Conservation (phyloP, 352 stramenopile species). For the Plasmopara halstedii region DNA sequence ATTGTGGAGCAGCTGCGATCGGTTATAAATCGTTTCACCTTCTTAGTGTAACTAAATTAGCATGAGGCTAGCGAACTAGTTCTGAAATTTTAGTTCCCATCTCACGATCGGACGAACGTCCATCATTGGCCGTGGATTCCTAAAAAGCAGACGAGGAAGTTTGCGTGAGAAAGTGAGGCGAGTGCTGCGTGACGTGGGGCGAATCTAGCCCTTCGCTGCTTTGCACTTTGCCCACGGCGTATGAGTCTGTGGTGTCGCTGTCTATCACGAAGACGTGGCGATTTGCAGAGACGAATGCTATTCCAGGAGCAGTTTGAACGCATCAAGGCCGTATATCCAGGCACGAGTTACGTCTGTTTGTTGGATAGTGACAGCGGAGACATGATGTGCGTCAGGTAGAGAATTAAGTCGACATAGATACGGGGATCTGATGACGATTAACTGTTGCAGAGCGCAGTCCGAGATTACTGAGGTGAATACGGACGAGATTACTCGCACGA, state of each 20-base stretch:
- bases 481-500: slow-evolving; percentile 69
- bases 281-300: slow-evolving; percentile 37
- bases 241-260: slow-evolving; percentile 71
- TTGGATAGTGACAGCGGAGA: slow-evolving; percentile 67
- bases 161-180: slow-evolving; percentile 3
- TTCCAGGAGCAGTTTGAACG: slow-evolving; percentile 76
- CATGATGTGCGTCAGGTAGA: slow-evolving; percentile 53
- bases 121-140: slow-evolving; percentile 8
- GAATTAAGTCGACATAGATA: neutral
- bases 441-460: slow-evolving; percentile 45
- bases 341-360: slow-evolving; percentile 76
- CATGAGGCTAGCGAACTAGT: too few species aligned
- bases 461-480: slow-evolving; percentile 57
- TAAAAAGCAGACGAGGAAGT: slow-evolving; percentile 21
- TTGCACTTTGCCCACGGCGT: slow-evolving; percentile 3
- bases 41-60: too few species aligned
- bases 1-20: too few species aligned
- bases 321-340: slow-evolving; percentile 62
- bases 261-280: slow-evolving; percentile 53
- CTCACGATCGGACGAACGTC: slow-evolving; percentile 17
- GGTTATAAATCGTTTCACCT: too few species aligned
- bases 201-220: slow-evolving; percentile 4
- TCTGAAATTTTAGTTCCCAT: slow-evolving; percentile 14
- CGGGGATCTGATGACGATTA: neutral
- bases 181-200: slow-evolving; percentile 20